Percentiles rank a stretch among this genome's conserved stretches.
Evolutionary conservation across 202 grass and related monocot genomes (phyloP).

Genomic region (Cymbopogon flexuosus): DNA sequence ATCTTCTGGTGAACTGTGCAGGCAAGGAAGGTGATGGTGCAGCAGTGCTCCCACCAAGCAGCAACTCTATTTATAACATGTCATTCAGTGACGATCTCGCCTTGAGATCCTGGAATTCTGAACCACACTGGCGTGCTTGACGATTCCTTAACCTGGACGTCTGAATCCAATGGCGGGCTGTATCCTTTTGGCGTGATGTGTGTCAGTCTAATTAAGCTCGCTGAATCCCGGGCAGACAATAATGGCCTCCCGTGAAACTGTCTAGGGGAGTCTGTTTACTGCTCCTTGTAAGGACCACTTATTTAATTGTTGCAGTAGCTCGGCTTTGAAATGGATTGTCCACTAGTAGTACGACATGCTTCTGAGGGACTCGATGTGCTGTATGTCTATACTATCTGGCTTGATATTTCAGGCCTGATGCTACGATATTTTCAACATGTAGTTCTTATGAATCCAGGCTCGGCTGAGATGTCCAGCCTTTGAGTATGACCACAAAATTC

Average conservation of each 20-base stretch:
- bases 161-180: not conserved
- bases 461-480: not conserved
- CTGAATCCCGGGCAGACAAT: not conserved
- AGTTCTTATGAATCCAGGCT: not conserved
- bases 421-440: not conserved
- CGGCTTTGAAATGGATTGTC: not conserved
- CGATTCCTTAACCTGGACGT: not conserved
- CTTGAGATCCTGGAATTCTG: slow-evolving; percentile 29
- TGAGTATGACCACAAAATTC: not conserved
- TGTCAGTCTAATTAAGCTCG: not conserved
- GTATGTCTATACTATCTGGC: no score
- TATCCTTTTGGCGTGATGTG: not conserved
- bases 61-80: not conserved
- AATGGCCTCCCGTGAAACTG: not conserved
- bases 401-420: not conserved
- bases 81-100: not conserved
- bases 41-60: not conserved
- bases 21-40: slow-evolving; percentile 5
- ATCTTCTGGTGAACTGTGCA: slow-evolving; percentile 18
- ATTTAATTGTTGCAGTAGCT: not conserved
- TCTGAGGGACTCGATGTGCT: not conserved
- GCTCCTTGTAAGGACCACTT: not conserved
- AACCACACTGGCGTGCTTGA: not conserved
- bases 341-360: not conserved
- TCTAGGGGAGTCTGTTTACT: not conserved